phyloP scores from a whole-genome alignment of 2,329 filamentous ascomycete species.

The Shiraia sp. region DNA sequence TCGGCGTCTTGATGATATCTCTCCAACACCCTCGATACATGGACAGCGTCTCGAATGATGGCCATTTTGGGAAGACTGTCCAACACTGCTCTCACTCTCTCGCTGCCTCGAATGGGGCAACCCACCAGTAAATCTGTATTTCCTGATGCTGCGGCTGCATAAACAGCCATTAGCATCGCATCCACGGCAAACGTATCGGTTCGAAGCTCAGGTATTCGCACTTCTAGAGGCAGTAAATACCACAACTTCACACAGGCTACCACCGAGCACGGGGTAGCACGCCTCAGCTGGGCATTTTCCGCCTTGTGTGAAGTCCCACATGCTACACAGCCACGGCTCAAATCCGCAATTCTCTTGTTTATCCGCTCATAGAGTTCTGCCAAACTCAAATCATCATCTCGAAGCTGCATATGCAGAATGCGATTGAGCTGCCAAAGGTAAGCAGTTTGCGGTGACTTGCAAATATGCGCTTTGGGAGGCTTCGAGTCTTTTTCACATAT shows the following conservation, averaged over 20 bases:
- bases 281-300: conserved; percentile 17
- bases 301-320: conserved; percentile 25
- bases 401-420: conserved; percentile 19
- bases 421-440: conserved; percentile 33
- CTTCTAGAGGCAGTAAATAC: conserved; percentile 27
- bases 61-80: conserved; percentile 31
- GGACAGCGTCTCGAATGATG: conserved; percentile 17
- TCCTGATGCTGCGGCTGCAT: conserved; percentile 25
- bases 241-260: conserved; percentile 25
- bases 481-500: conserved; percentile 11
- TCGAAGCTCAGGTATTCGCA: conserved; percentile 36
- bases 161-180: conserved; percentile 30
- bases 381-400: conserved; percentile 8
- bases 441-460: conserved; percentile 15
- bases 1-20: conserved; percentile 25
- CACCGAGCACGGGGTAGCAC: conserved; percentile 26
- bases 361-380: conserved; percentile 19
- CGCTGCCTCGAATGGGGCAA: conserved; percentile 24
- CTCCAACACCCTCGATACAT: conserved; percentile 18
- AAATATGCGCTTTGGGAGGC: conserved; percentile 22
- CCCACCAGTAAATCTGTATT: conserved; percentile 29
- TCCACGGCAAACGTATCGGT: conserved; percentile 36
- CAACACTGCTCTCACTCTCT: conserved; percentile 20
- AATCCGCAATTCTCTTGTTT: conserved; percentile 7
- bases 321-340: conserved; percentile 27